Evolutionary conservation across 371 early-diverging fungal genomes (phyloP).

Genomic region (Mortierella sp.): DNA sequence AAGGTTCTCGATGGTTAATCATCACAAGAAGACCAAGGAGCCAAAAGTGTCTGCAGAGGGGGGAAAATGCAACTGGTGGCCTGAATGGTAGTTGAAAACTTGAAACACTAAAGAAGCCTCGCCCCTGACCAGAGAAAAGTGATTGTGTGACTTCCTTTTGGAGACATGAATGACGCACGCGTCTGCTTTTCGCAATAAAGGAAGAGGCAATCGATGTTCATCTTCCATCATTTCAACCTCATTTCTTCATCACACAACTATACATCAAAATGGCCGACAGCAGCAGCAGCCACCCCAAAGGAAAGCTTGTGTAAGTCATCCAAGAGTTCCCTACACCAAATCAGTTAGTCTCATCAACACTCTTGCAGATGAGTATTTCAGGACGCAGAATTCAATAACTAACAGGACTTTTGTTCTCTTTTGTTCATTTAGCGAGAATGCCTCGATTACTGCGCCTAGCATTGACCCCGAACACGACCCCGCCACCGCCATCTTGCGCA

Average conservation of each 20-base stretch:
- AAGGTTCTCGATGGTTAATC: background rate
- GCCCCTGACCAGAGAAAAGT: no score
- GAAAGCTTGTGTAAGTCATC: slow-evolving; percentile 55
- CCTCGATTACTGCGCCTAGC: slow-evolving; percentile 46
- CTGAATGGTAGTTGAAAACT: no score
- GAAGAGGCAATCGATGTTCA: background rate
- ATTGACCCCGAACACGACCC: slow-evolving; percentile 81
- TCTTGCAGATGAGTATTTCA: background rate
- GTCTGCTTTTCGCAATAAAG: background rate
- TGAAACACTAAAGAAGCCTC: no score
- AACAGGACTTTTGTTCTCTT: background rate
- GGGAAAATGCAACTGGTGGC: no score
- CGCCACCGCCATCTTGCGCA: slow-evolving; percentile 95
- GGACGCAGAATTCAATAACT: background rate
- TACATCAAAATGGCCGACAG: slow-evolving; percentile 24
- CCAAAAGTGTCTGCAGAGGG: background rate
- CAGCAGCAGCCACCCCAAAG: slow-evolving; percentile 45
- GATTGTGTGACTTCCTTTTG: background rate
- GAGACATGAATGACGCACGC: background rate
- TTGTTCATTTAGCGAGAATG: slow-evolving; percentile 37
- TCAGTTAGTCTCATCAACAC: background rate
- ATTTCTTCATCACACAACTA: background rate
- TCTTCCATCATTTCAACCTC: background rate
- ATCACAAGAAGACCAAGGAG: no score
- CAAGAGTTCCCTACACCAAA: background rate